A percentile compares a stretch with the other conserved stretches of the same genome.
Evolutionary conservation across 192 early-diverging fungal genomes (phyloP).

Genomic region (Linnemannia elongata): DNA sequence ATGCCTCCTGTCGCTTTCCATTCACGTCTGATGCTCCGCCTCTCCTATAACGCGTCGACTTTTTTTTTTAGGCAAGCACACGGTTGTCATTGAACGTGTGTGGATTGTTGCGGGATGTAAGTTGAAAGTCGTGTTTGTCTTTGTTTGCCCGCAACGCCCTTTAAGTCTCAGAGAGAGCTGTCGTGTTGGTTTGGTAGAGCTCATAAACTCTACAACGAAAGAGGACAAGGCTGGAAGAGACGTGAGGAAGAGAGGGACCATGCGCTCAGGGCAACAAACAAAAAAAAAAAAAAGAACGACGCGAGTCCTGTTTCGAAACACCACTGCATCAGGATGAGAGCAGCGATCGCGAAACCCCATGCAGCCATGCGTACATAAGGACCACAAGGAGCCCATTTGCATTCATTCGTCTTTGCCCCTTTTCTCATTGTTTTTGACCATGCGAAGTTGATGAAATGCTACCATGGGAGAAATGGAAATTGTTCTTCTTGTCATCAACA

Average conservation of each 20-base stretch:
- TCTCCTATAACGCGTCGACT: background rate
- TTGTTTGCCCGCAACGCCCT: background rate
- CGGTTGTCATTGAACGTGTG: constrained; percentile 27
- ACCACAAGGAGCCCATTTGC: background rate
- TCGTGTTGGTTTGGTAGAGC: background rate
- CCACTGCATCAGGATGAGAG: background rate
- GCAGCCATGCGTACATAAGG: background rate
- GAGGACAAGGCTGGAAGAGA: background rate
- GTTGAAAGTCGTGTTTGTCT: background rate
- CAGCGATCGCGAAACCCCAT: background rate
- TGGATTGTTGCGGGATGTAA: constrained; percentile 36
- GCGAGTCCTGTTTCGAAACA: background rate
- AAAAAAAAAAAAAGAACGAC: background rate
- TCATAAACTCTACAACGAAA: too few species aligned
- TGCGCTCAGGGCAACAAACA: constrained; percentile 2
- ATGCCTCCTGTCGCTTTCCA: background rate
- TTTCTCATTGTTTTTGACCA: background rate
- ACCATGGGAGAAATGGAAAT: background rate
- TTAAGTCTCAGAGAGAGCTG: background rate
- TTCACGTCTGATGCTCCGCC: background rate
- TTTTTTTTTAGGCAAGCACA: constrained; percentile 26
- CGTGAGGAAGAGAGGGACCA: background rate
- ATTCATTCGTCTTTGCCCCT: background rate
- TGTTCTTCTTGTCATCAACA: background rate
- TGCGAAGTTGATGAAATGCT: background rate